Evolutionary conservation across 768 basidiomycete species (phyloP).

Genomic region (Podaxis sp.): DNA sequence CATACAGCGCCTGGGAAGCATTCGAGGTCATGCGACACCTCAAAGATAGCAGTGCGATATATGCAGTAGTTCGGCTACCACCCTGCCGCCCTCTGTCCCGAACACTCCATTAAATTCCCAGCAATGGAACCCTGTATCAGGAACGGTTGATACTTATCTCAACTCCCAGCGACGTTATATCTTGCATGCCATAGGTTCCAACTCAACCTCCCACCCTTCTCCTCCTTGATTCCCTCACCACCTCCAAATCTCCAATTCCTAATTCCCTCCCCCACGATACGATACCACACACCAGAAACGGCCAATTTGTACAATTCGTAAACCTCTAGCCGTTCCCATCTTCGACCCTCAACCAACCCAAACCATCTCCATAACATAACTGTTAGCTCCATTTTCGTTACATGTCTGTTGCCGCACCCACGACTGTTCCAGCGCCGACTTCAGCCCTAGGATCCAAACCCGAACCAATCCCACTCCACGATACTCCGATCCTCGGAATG

Average conservation of each 20-base stretch:
- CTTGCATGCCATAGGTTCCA: conserved; percentile 4
- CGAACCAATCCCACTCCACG: conserved; percentile 26
- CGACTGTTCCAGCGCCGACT: not conserved
- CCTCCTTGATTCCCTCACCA: not conserved
- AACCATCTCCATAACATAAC: not conserved
- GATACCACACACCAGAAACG: not conserved
- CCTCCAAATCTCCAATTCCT: not conserved
- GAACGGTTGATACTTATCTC: not conserved
- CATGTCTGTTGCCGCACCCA: conserved; percentile 10
- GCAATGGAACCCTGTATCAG: not conserved
- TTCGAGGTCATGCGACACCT: not conserved
- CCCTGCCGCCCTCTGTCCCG: not conserved
- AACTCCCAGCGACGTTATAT: conserved; percentile 14
- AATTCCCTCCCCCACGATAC: not conserved
- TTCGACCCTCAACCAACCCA: not conserved
- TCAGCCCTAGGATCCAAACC: not conserved
- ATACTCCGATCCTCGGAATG: conserved; percentile 46
- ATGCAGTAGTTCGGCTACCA: not conserved
- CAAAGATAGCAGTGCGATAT: not conserved
- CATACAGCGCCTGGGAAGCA: not conserved
- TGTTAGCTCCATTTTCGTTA: not conserved
- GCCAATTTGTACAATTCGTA: not conserved
- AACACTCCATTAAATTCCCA: not conserved
- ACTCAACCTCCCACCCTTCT: not conserved
- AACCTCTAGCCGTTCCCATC: not conserved